Base-by-base conservation (phyloP, 257 asterid species). In the Eucommia ulmoides region DNA sequence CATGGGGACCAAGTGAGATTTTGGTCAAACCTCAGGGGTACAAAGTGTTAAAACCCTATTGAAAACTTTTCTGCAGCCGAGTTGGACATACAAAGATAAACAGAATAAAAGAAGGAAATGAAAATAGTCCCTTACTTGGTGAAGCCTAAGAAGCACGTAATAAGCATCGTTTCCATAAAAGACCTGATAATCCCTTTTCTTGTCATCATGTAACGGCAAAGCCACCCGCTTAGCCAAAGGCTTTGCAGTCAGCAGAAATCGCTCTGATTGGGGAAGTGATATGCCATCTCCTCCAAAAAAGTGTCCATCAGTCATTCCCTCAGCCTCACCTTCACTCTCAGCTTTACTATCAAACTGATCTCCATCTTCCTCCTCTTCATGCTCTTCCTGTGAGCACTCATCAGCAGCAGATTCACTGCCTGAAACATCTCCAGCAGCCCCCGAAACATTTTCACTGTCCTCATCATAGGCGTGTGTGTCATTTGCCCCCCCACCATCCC, bases 251-350 rank as follows among this genome's bases (percentile, higher is more conserved):
- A 65, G 67, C 50, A 72, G 69, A 66, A 78, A 73, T 21, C 77
- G 72, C 57, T 79, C 94, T 26, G 97, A 74, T 57, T 59, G 77
- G 21, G 83, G 87, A 50, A 74, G 35, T 1, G 56, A 66, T 41
- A 68, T 56, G 55, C 79, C 78, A 57, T 82, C 94, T 51, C 74
- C 84, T 44, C 80, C 81, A 63, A 57, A 71, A 54, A 45, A 69
- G 53, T 75, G 94, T 62, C 82, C 80, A 65, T 80, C 98, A 65
- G 78, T 65, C 19, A 64, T 74, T 52, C 75, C 82, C 62, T 83
- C 99, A 0, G 79, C 97, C 63, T 92, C 99, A 63, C 93, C 94
- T 70, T 87, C 99, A 74, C 95, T 81, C 80, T 81, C 99, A 22
- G 74, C 95, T 78, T 86, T 83, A 29, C 80, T 85, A 61, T 91